These are phyloP conservation scores for Reutealis trisperma DNA, from an alignment of 345 rosid species.

Conservation along the genomic window DNA sequence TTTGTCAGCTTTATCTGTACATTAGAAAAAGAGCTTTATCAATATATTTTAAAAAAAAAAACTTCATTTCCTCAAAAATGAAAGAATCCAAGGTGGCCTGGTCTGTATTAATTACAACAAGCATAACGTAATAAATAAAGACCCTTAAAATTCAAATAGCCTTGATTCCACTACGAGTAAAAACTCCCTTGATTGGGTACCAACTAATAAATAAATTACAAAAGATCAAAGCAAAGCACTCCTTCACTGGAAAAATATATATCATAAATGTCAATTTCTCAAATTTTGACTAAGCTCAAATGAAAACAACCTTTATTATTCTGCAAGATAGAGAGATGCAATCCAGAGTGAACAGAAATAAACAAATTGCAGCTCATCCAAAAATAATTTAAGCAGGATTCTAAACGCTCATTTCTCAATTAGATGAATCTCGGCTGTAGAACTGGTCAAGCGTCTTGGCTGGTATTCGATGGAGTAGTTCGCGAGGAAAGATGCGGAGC, in stretches of 20 bases:
- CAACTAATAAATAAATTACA: constrained; percentile 27
- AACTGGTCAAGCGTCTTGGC: constrained; percentile 87
- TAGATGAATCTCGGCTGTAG: constrained; percentile 77
- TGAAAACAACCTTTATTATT: constrained; percentile 25
- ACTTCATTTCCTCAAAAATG: neutral
- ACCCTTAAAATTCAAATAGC: neutral
- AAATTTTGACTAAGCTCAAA: neutral
- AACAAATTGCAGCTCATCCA: constrained; percentile 20
- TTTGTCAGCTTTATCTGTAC: too few relatives aligned
- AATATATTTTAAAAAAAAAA: neutral
- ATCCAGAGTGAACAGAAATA: neutral
- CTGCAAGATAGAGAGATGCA: constrained; percentile 4
- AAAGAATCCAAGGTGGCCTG: neutral
- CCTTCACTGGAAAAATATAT: constrained; percentile 18
- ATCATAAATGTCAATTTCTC: too few relatives aligned
- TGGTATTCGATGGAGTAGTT: constrained; percentile 96
- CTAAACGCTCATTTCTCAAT: constrained; percentile 26
- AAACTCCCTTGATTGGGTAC: neutral
- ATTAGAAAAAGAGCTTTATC: too few relatives aligned
- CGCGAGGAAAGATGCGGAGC: constrained; percentile 97
- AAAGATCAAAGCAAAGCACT: constrained; percentile 1
- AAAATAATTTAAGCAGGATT: neutral
- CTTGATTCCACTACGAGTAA: neutral
- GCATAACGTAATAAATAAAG: neutral
- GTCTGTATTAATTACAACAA: constrained; percentile 4